A percentile compares a stretch with the other conserved stretches of the same genome.
phyloP scores from a whole-genome alignment of 1,284 basidiomycete genomes.

The Cystobasidium pallidum region DNA sequence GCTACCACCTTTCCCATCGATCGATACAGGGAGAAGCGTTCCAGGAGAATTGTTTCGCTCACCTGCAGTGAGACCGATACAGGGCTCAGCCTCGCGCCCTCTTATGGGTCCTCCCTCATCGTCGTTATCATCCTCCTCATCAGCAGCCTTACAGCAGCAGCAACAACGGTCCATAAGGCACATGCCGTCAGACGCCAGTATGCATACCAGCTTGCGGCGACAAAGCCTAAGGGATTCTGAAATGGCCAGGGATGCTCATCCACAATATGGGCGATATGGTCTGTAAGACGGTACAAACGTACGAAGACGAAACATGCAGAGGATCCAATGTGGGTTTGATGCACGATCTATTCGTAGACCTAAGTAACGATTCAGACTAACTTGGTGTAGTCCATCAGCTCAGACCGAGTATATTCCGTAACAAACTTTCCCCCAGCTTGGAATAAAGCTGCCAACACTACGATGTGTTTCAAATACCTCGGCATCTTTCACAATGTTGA shows the following conservation, averaged over 20 bases:
- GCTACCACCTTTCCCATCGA: not conserved
- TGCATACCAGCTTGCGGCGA: not conserved
- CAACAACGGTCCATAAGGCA: not conserved
- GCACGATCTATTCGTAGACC: too few species aligned
- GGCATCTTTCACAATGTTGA: too few species aligned
- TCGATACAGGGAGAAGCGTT: not conserved
- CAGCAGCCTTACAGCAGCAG: not conserved
- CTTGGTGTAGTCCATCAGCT: too few species aligned
- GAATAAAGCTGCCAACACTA: too few species aligned
- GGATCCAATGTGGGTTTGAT: too few species aligned
- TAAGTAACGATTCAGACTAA: too few species aligned
- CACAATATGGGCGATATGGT: conserved; percentile 1
- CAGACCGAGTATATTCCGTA: too few species aligned
- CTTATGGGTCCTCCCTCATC: not conserved
- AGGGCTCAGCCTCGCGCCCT: not conserved
- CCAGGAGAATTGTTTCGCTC: not conserved
- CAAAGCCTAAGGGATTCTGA: conserved; percentile 27
- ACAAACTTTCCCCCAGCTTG: too few species aligned
- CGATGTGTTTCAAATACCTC: too few species aligned
- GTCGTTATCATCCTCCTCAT: not conserved
- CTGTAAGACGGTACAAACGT: too few species aligned
- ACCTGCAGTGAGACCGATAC: not conserved
- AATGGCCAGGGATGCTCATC: conserved; percentile 7
- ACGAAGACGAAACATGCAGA: too few species aligned
- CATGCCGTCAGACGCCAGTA: conserved; percentile 17